Conservation (phyloP, 2,329 filamentous ascomycete species). For the Aspergillus alliaceus region DNA sequence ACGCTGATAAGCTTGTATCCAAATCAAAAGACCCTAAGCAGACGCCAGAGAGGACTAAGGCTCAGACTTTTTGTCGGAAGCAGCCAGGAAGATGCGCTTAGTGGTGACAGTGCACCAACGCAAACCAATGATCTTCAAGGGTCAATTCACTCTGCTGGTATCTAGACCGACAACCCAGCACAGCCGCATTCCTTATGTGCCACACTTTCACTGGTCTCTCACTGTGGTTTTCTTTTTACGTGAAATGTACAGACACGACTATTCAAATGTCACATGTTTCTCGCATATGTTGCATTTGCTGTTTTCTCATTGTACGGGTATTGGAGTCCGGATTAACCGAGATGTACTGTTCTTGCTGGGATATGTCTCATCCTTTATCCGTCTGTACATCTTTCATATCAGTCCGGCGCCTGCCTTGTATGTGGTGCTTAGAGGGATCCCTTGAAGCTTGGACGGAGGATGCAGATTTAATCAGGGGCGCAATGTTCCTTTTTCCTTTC, state of each 20-base stretch:
- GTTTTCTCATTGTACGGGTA: not conserved
- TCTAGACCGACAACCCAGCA: not conserved
- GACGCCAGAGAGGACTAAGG: not conserved
- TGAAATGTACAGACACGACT: no score
- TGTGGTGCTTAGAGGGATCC: not conserved
- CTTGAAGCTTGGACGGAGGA: not conserved
- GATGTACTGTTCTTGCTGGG: not conserved
- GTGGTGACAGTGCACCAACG: not conserved
- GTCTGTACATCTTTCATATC: not conserved
- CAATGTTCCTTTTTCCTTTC: no score
- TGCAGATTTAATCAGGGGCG: not conserved
- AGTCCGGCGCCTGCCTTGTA: not conserved
- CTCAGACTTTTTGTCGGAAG: slow-evolving; percentile 1
- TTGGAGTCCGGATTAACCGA: not conserved
- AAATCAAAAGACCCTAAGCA: not conserved
- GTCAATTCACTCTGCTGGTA: not conserved
- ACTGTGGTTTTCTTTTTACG: not conserved
- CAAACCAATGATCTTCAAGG: not conserved
- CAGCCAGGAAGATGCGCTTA: not conserved
- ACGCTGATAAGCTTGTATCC: not conserved
- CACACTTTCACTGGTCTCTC: not conserved
- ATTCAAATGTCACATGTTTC: no score
- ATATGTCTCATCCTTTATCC: not conserved
- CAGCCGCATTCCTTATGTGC: not conserved
- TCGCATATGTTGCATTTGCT: no score